Conservation (phyloP, 2,329 filamentous ascomycete species). For the Aspergillus puulaauensis region DNA sequence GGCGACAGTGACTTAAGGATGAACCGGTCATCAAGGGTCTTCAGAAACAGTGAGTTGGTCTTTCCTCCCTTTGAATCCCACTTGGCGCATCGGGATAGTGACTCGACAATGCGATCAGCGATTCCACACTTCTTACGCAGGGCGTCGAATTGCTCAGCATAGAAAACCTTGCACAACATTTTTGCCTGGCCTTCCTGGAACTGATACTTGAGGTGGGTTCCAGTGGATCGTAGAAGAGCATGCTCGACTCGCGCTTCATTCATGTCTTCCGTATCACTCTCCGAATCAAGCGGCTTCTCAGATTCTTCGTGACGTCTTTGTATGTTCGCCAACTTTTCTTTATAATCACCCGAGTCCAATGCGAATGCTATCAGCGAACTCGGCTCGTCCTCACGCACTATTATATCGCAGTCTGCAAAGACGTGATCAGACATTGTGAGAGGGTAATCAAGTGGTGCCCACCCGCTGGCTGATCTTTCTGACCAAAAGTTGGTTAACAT, state of each 20-base stretch:
- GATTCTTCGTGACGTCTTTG: constrained; percentile 35
- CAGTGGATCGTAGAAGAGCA: constrained; percentile 77
- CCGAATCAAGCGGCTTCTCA: constrained; percentile 21
- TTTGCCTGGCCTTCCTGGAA: constrained; percentile 91
- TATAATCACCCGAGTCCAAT: constrained; percentile 83
- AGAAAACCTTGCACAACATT: constrained; percentile 98
- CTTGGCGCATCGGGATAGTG: constrained; percentile 89
- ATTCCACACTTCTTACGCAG: constrained; percentile 89
- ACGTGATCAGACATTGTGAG: constrained; percentile 86
- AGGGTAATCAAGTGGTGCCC: constrained; percentile 89
- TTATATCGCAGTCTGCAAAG: constrained; percentile 94
- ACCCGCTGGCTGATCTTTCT: constrained; percentile 92
- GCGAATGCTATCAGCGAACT: constrained; percentile 95
- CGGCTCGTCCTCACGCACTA: constrained; percentile 95
- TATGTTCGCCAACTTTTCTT: constrained; percentile 67
- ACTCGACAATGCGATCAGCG: constrained; percentile 90
- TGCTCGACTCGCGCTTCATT: constrained; percentile 78
- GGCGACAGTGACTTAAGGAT: constrained; percentile 89
- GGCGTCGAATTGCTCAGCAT: constrained; percentile 96
- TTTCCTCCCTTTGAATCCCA: constrained; percentile 99
- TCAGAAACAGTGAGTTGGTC: constrained; percentile 94
- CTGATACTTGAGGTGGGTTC: constrained; percentile 93
- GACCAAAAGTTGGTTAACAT: constrained; percentile 98
- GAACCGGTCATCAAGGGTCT: constrained; percentile 91
- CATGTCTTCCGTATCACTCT: constrained; percentile 41